Evolutionary conservation across 768 basidiomycete genomes (phyloP), one percentile per base, ranked within the genome.

Genomic region (Peribolospora kevripleyi): DNA sequence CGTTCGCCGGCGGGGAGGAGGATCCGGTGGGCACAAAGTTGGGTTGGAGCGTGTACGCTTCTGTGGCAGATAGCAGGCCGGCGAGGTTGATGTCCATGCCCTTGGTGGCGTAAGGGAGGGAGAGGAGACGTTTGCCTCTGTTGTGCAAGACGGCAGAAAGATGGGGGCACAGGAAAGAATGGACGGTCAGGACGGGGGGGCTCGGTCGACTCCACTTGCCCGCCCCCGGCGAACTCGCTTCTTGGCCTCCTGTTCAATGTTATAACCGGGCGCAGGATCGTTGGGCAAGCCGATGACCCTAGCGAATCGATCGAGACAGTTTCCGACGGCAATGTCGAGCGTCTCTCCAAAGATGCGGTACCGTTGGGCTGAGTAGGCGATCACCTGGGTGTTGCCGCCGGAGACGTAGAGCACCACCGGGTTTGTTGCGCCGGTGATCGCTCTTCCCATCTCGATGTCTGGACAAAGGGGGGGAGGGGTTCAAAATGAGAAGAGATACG

Each of bases 311-410:
- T 98, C 93, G 36, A 98, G 72, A 65, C 93, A 97, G 66, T 98
- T 98, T 43, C 93, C 93, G 42, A 97, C 88, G n/a, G 93, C 93
- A 55, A 98, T 97, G 64, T 98, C 93, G 54, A 98, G 74, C 2
- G 93, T 97, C 69, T 98, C 93, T 11, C 93, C 93, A 64, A 98
- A 98, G 57, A 98, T 98, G 47, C 93, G 78, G 66, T 98, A 98
- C 59, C 88, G 78, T 67, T 97, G 88, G 57, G 83, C 81, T 25
- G 90, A 97, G 68, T 98, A 98, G 1, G 93, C 93, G 62, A 98
- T 97, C 11, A 98, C 90, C 68, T 98, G 93, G 0, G 93, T 97
- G 68, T 98, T 98, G 4, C 93, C 93, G 9, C 93, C 93, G 0
- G 93, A 97, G 14, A 98, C 93, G 64, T 98, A 98, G 42, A 97